A percentile compares a stretch with the other conserved stretches of the same genome.
phyloP scores from a whole-genome alignment of 2,329 filamentous ascomycete species.

The Aspergillus japonicus region DNA sequence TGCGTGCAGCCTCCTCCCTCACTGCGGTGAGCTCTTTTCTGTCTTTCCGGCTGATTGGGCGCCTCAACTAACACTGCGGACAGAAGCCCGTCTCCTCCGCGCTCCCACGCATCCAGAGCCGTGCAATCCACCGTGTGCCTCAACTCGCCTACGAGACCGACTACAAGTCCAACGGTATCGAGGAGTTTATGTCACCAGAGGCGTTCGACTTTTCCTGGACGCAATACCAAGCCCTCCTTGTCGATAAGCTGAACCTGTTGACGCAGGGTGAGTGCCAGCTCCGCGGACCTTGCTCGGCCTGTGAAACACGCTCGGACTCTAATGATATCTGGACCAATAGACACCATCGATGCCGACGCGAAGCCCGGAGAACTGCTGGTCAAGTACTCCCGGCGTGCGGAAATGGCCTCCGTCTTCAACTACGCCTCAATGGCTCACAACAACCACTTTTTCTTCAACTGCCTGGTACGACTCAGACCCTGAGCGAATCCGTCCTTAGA shows the following conservation, averaged over 20 bases:
- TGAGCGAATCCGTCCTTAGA: not conserved
- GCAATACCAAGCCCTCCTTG: slow-evolving; percentile 72
- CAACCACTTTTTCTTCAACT: slow-evolving; percentile 62
- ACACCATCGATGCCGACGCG: slow-evolving; percentile 62
- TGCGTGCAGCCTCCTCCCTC: slow-evolving; percentile 41
- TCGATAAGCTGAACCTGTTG: slow-evolving; percentile 73
- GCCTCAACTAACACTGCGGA: slow-evolving; percentile 18
- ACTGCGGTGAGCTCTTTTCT: slow-evolving; percentile 31
- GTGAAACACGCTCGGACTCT: not conserved
- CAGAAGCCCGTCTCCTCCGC: slow-evolving; percentile 39
- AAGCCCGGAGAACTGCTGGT: slow-evolving; percentile 68
- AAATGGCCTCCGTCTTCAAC: slow-evolving; percentile 82
- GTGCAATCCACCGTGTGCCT: slow-evolving; percentile 48
- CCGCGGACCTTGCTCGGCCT: not conserved
- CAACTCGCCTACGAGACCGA: slow-evolving; percentile 47
- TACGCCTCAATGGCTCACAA: slow-evolving; percentile 95
- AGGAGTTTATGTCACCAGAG: slow-evolving; percentile 66
- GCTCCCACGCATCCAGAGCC: slow-evolving; percentile 37
- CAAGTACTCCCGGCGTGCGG: slow-evolving; percentile 74
- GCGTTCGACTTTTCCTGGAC: slow-evolving; percentile 78
- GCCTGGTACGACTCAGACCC: slow-evolving; percentile 36
- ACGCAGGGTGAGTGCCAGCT: slow-evolving; percentile 61
- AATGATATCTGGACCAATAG: slow-evolving; percentile 42
- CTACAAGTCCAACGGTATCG: slow-evolving; percentile 57
- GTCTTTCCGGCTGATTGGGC: slow-evolving; percentile 2